Conservation (phyloP, 495 filamentous ascomycete species). For the Friedmanniomyces simplex region DNA sequence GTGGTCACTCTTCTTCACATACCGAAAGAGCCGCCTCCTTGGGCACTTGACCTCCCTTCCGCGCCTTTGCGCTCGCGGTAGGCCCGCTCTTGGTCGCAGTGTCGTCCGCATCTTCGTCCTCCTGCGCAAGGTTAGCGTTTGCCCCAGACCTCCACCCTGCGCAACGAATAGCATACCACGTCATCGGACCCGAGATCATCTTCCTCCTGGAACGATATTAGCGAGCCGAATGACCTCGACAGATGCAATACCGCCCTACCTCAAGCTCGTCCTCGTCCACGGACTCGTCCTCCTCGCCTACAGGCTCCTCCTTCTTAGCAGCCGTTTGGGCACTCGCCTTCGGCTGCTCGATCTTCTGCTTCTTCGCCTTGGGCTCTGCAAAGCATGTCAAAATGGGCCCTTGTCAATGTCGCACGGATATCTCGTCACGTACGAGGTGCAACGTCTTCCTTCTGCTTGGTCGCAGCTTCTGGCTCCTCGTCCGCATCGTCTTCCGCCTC, state of each 20-base stretch:
- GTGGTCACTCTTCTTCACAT: neutral
- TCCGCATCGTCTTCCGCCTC: slow-evolving; percentile 5
- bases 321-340: slow-evolving; percentile 9
- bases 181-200: slow-evolving; percentile 5
- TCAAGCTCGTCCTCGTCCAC: slow-evolving; percentile 2
- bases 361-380: slow-evolving; percentile 15
- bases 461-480: slow-evolving; percentile 6
- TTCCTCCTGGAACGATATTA: slow-evolving; percentile 2
- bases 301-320: slow-evolving; percentile 1
- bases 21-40: slow-evolving; percentile 17
- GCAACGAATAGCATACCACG: neutral
- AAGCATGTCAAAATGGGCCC: no score
- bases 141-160: neutral
- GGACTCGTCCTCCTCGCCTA: slow-evolving; percentile 8
- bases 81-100: slow-evolving; percentile 22
- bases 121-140: neutral
- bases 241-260: neutral
- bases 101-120: slow-evolving; percentile 16
- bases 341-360: slow-evolving; percentile 15
- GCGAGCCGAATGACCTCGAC: slow-evolving; percentile 13
- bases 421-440: neutral
- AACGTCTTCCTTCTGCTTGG: slow-evolving; percentile 2
- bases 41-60: slow-evolving; percentile 15
- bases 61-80: slow-evolving; percentile 21
- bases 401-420: neutral